Evolutionary conservation across 23 red algal species (phyloP).

Genomic region (Cyanidioschyzon merolae): DNA sequence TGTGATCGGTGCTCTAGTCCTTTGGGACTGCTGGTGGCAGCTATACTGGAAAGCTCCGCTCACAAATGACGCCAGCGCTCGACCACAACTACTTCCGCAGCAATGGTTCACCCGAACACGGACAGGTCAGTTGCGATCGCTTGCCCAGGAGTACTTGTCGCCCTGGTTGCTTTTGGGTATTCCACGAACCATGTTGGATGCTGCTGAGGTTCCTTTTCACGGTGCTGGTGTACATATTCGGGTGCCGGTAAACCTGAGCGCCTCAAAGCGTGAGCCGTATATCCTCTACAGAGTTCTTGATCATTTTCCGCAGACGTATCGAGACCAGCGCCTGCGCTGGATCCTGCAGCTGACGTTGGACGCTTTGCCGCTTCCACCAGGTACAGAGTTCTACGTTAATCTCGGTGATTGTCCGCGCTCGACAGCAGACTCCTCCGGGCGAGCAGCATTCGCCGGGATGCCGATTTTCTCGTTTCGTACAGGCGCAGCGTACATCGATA

Average conservation of each 20-base stretch:
- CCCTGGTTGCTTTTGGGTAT: conserved; percentile 41
- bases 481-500: conserved; percentile 31
- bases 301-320: conserved; percentile 58
- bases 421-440: conserved; percentile 40
- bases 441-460: conserved; percentile 30
- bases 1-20: not conserved
- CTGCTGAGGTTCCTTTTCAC: conserved; percentile 26
- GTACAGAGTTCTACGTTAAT: conserved; percentile 51
- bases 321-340: conserved; percentile 42
- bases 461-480: conserved; percentile 65
- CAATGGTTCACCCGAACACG: not conserved
- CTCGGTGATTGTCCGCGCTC: conserved; percentile 42
- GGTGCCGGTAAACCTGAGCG: not conserved
- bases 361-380: conserved; percentile 22
- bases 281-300: conserved; percentile 47
- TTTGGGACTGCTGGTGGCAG: not conserved
- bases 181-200: conserved; percentile 23
- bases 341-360: conserved; percentile 34
- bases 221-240: conserved; percentile 40
- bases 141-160: conserved; percentile 26
- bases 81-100: not conserved
- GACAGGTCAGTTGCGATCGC: not conserved
- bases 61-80: not conserved
- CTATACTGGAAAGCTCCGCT: not conserved
- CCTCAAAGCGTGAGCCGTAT: not conserved